Base-by-base conservation (phyloP, 345 rosid species). In the Citrus reticulata region DNA sequence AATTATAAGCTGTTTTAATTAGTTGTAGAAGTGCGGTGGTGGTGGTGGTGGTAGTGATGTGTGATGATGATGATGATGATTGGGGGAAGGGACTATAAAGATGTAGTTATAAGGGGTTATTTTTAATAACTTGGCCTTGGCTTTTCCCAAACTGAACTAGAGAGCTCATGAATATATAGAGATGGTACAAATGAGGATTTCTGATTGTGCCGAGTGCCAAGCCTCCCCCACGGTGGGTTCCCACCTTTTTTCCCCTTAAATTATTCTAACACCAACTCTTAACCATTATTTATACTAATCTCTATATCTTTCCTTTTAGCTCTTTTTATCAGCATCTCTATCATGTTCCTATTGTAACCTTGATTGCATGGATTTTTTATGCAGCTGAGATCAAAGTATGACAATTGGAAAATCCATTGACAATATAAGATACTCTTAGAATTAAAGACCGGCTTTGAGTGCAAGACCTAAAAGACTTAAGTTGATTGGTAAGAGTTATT, bases 111-210 rank as follows among this genome's bases (percentile, higher is more conserved):
- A 78, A 80, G 49, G 84, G 76, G 71, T 73, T 77, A 19, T 76
- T 79, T 22, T 77, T 83, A 80, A 72, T 81, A 63, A 65, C 83
- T 83, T 88, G 82, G 81, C 58, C 83, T 82, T 88, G 80, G 81
- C 86, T 83, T 5, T 35, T 84, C 87, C 81, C 86, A 85, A 82
- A 84, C 78, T 77, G 93, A 90, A 88, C 84, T 76, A 76, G 78
- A 82, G 79, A 78, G 91, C 83, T 77, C 82, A 82, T 80, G 81
- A 81, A 84, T 87, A 86, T 90, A 91, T 91, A 88, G 83, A 51
- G 72, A 69, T 2, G 58, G 59, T 22, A 76, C 54, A 71, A 65
- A 78, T 76, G 69, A 79, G 66, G 84, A 83, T 71, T 5, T 54
- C n/a, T 54, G 58, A 54, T 17, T 81, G 77, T 80, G 68, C 80